Base-by-base conservation (phyloP, 257 asterid species). In the Prunella vulgaris region DNA sequence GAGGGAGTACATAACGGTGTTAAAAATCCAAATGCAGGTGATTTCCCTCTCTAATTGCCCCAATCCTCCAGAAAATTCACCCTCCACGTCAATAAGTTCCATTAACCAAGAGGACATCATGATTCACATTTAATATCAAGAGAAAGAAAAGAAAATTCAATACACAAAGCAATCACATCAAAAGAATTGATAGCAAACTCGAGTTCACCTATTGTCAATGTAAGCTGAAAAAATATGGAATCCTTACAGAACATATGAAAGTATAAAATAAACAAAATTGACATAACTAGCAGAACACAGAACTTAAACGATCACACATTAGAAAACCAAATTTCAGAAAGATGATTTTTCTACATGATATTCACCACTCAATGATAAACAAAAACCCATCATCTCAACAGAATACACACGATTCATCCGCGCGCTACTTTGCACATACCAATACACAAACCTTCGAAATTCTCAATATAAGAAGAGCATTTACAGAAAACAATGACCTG, bases 401-500 rank as follows among this genome's bases (percentile, higher is more conserved):
- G 9, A 63, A 62, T 8, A n/a, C n/a, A n/a, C n/a, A 63, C 3
- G 42, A 63, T 63, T 38, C 73, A 69, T 35, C 60, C 40, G 65
- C 49, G 58, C 10, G 25, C 9, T 56, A 40, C 70, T 27, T 37
- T 4, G 20, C 3, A 15, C 70, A 58, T 32, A 40, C 2, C 2
- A 40, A 10, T 1, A 10, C n/a, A 40, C 3, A 46, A 24, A 20
- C 68, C 28, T 18, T 27, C 12, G 5, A 22, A 56, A 13, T 33
- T 25, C 25, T 66, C 6, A 56, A 57, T 62, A 17, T 7, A 28
- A 27, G 27, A 33, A 59, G 33, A 32, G 32, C 18, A 49, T 7
- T 42, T 7, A 10, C 28, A 42, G 49, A 52, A 56, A 56, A 56
- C 28, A 52, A 17, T 18, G 5, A 78, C 85, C 84, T 78, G 77